Conservation (phyloP, 2,329 filamentous ascomycete genomes). For the Aspergillus sp. region DNA sequence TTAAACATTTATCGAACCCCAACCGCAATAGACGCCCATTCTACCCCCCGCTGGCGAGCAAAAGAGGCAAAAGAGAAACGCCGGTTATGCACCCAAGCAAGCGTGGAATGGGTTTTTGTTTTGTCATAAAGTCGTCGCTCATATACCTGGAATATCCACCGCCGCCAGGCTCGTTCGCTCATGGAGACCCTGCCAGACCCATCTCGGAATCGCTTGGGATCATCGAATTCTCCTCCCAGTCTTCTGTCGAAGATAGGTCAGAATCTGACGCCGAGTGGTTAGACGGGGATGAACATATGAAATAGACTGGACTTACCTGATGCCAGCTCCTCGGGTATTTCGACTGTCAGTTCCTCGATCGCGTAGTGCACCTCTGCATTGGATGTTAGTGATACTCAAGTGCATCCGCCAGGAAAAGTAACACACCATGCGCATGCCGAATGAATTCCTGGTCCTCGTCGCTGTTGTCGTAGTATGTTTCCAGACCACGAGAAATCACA, state of each 20-base stretch:
- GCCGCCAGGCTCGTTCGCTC: constrained; percentile 4
- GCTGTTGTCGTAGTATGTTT: constrained; percentile 26
- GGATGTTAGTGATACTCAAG: background rate
- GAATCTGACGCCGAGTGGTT: constrained; percentile 23
- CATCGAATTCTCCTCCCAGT: constrained; percentile 34
- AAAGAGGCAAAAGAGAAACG: constrained; percentile 12
- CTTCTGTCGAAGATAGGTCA: constrained; percentile 32
- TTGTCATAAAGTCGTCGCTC: constrained; percentile 18
- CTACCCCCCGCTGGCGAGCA: background rate
- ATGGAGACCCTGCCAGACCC: constrained; percentile 29
- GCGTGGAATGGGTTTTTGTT: constrained; percentile 2
- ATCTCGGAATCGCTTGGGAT: constrained; percentile 34
- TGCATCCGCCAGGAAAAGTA: too few species aligned
- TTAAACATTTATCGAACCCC: too few species aligned
- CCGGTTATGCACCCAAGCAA: constrained; percentile 15
- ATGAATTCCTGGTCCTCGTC: constrained; percentile 28
- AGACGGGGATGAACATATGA: constrained; percentile 13
- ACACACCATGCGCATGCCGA: constrained; percentile 27
- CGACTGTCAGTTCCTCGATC: constrained; percentile 27
- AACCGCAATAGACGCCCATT: constrained; percentile 7
- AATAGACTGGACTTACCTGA: constrained; percentile 27
- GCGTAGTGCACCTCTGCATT: constrained; percentile 20
- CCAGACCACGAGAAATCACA: constrained; percentile 31
- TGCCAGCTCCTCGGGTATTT: constrained; percentile 29
- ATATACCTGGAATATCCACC: constrained; percentile 13